Conservation (phyloP, 352 stramenopile genomes). For the Globisporangium okanoganense region DNA sequence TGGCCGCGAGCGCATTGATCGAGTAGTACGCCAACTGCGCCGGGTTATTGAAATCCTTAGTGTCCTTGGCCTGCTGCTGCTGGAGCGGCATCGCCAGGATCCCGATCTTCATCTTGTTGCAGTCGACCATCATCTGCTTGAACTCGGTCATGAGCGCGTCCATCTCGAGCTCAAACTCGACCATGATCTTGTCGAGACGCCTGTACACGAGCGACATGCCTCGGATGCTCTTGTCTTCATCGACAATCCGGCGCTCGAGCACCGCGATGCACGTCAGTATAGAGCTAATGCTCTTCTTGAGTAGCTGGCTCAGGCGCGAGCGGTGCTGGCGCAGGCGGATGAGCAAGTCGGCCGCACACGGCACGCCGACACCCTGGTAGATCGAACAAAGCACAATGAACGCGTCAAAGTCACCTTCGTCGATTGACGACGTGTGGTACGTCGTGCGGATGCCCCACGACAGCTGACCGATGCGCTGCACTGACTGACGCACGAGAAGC, state of each 20-base stretch:
- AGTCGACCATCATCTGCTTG: constrained; percentile 75
- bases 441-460: constrained; percentile 82
- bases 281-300: constrained; percentile 71
- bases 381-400: constrained; percentile 87
- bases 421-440: constrained; percentile 80
- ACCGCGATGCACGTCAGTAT: constrained; percentile 71
- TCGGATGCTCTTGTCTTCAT: constrained; percentile 73
- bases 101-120: constrained; percentile 75
- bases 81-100: constrained; percentile 72
- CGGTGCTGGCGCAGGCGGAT: constrained; percentile 72
- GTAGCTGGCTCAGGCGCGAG: constrained; percentile 54
- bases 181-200: constrained; percentile 50
- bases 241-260: constrained; percentile 67
- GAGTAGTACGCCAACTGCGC: constrained; percentile 77
- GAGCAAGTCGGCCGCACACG: constrained; percentile 65
- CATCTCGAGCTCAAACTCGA: constrained; percentile 68
- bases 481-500: constrained; percentile 79
- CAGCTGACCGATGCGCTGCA: constrained; percentile 77
- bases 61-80: constrained; percentile 50
- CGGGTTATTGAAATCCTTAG: constrained; percentile 61
- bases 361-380: constrained; percentile 60
- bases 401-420: constrained; percentile 79
- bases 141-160: constrained; percentile 60
- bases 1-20: constrained; percentile 76
- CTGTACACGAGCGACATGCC: constrained; percentile 77